A percentile compares a stretch with the other conserved stretches of the same genome.
These are phyloP conservation scores for Bipolaris oryzae DNA, from an alignment of 2,329 filamentous ascomycete species.

Conservation along the genomic window DNA sequence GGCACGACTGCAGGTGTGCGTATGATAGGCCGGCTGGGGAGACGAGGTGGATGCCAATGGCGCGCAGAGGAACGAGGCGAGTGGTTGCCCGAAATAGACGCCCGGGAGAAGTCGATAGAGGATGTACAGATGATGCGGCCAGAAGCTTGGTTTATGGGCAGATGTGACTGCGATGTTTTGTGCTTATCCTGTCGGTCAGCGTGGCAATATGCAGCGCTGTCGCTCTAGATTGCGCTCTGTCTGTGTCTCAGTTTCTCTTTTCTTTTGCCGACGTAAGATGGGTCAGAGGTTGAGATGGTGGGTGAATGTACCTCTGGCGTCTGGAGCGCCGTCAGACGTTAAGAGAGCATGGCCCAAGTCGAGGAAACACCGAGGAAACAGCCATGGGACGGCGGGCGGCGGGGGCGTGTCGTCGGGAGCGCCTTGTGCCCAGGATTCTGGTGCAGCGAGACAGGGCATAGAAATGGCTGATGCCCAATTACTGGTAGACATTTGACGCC, in stretches of 20 bases:
- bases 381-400: conserved; percentile 21
- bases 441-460: conserved; percentile 25
- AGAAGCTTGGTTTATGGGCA: conserved; percentile 31
- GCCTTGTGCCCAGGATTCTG: conserved; percentile 26
- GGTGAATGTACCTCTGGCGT: conserved; percentile 10
- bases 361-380: conserved; percentile 17
- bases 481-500: conserved; percentile 39
- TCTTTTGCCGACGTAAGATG: conserved; percentile 15
- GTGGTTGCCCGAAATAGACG: conserved; percentile 50
- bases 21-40: conserved; percentile 44
- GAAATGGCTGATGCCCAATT: conserved; percentile 31
- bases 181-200: conserved; percentile 35
- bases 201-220: conserved; percentile 6
- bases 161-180: conserved; percentile 27
- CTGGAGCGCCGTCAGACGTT: conserved; percentile 21
- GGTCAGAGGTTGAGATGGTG: conserved; percentile 24
- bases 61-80: conserved; percentile 34
- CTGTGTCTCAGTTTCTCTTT: background rate
- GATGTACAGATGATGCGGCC: conserved; percentile 34
- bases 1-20: conserved; percentile 37
- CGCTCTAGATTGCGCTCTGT: background rate
- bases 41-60: conserved; percentile 41
- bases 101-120: conserved; percentile 46
- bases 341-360: conserved; percentile 12
- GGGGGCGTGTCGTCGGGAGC: conserved; percentile 28